Evolutionary conservation across 768 basidiomycete species (phyloP).

Genomic region (Xerocomellus intermedius): DNA sequence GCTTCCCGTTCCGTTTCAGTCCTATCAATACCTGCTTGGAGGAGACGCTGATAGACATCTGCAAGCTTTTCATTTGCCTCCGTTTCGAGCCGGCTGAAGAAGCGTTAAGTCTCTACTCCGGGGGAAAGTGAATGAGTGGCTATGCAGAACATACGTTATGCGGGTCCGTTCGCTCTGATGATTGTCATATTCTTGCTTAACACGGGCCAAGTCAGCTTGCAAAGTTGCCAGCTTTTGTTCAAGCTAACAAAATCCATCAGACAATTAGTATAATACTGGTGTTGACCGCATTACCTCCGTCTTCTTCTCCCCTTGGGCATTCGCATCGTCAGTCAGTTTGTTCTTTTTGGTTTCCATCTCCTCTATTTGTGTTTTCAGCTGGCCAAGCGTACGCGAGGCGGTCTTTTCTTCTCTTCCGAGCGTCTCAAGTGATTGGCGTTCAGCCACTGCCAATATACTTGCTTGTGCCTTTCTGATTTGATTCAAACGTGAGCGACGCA

Average conservation of each 20-base stretch:
- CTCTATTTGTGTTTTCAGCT: slow-evolving; percentile 68
- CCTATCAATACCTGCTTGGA: slow-evolving; percentile 88
- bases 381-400: slow-evolving; percentile 55
- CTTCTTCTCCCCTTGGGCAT: slow-evolving; percentile 48
- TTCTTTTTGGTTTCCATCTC: slow-evolving; percentile 57
- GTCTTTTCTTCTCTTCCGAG: slow-evolving; percentile 84
- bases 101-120: neutral
- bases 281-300: slow-evolving; percentile 44
- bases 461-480: slow-evolving; percentile 70
- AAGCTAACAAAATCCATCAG: slow-evolving; percentile 35
- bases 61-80: slow-evolving; percentile 92
- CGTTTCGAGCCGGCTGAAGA: slow-evolving; percentile 75
- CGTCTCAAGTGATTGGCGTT: slow-evolving; percentile 82
- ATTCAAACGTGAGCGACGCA: slow-evolving; percentile 2
- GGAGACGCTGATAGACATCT: slow-evolving; percentile 75
- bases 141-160: slow-evolving; percentile 52
- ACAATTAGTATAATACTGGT: neutral
- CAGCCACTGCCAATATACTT: slow-evolving; percentile 76
- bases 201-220: slow-evolving; percentile 58
- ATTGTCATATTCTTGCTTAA: slow-evolving; percentile 79
- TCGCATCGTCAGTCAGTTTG: slow-evolving; percentile 55
- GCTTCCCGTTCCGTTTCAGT: slow-evolving; percentile 83
- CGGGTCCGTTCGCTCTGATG: slow-evolving; percentile 79
- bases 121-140: neutral
- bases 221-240: slow-evolving; percentile 58